phyloP scores from a whole-genome alignment of 2,329 filamentous ascomycete genomes.

The Aspergillus pseudoviridinutans region DNA sequence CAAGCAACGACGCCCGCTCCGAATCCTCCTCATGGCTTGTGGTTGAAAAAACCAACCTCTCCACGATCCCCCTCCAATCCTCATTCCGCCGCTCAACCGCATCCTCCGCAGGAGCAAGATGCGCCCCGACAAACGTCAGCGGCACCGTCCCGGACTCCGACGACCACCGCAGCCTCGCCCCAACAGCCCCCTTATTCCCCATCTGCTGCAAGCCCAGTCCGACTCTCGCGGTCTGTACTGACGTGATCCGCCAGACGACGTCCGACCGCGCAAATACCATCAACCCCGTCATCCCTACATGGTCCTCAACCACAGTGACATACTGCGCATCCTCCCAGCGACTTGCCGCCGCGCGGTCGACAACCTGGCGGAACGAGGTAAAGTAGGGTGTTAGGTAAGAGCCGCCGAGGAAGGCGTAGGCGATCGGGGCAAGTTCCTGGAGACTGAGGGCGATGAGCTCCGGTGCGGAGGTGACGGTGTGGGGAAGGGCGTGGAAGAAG shows the following conservation, averaged over 20 bases:
- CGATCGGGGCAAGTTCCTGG: slow-evolving; percentile 84
- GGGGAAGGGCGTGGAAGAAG: slow-evolving; percentile 58
- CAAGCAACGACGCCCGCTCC: slow-evolving; percentile 31
- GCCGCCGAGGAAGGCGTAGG: slow-evolving; percentile 79
- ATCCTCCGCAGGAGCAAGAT: slow-evolving; percentile 84
- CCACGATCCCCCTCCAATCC: slow-evolving; percentile 84
- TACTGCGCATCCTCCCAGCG: slow-evolving; percentile 52
- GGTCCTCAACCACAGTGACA: slow-evolving; percentile 64
- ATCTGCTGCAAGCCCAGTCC: slow-evolving; percentile 83
- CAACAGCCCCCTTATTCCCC: slow-evolving; percentile 94
- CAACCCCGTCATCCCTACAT: slow-evolving; percentile 85
- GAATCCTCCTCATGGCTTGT: slow-evolving; percentile 4
- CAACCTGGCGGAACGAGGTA: slow-evolving; percentile 63
- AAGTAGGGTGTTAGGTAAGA: slow-evolving; percentile 75
- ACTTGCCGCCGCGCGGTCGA: slow-evolving; percentile 63
- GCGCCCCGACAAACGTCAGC: slow-evolving; percentile 75
- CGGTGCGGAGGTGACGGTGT: slow-evolving; percentile 47
- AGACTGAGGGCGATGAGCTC: slow-evolving; percentile 67
- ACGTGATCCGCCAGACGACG: slow-evolving; percentile 54
- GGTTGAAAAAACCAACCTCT: slow-evolving; percentile 65
- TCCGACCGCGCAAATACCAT: slow-evolving; percentile 73
- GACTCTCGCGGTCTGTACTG: slow-evolving; percentile 73
- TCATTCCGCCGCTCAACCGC: slow-evolving; percentile 70
- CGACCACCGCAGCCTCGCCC: slow-evolving; percentile 64
- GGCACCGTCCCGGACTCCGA: slow-evolving; percentile 47